phyloP scores from a whole-genome alignment of 1,139 yeast genomes.

The Kluyveromyces sp. region DNA sequence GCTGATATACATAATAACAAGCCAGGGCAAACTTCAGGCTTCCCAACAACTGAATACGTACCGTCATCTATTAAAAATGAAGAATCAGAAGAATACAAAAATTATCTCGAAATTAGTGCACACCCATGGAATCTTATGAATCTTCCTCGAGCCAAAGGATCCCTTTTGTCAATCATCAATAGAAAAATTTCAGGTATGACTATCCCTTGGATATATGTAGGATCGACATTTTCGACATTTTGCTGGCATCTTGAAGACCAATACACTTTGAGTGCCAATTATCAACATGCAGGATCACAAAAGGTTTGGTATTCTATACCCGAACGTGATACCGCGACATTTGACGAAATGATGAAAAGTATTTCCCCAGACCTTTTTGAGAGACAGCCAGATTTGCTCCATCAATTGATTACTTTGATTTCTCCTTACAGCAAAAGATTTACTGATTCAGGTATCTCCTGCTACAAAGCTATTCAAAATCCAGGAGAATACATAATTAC shows the following conservation, averaged over 20 bases:
- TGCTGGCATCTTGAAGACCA: slow-evolving; percentile 88
- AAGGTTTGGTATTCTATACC: slow-evolving; percentile 81
- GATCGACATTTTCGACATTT: slow-evolving; percentile 65
- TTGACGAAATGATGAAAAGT: slow-evolving; percentile 46
- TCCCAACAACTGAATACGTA: slow-evolving; percentile 36
- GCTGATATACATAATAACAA: slow-evolving; percentile 63
- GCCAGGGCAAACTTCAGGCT: slow-evolving; percentile 63
- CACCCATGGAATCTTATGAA: slow-evolving; percentile 66
- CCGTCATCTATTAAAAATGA: slow-evolving; percentile 23
- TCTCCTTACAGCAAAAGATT: slow-evolving; percentile 50
- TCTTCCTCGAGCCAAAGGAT: slow-evolving; percentile 58
- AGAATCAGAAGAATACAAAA: slow-evolving; percentile 22
- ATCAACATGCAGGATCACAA: slow-evolving; percentile 67
- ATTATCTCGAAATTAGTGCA: slow-evolving; percentile 34
- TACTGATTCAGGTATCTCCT: slow-evolving; percentile 45
- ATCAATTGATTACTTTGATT: slow-evolving; percentile 74
- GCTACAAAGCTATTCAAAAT: slow-evolving; percentile 68
- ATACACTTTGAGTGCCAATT: slow-evolving; percentile 68
- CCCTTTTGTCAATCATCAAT: slow-evolving; percentile 51
- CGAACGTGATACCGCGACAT: slow-evolving; percentile 42
- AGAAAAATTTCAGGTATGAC: slow-evolving; percentile 74
- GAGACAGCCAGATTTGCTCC: slow-evolving; percentile 81
- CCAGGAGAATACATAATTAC: slow-evolving; percentile 75
- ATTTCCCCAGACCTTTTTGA: slow-evolving; percentile 77
- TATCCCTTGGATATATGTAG: slow-evolving; percentile 73